A percentile compares a stretch with the other conserved stretches of the same genome.
Evolutionary conservation across 1,139 yeast genomes (phyloP).

Genomic region (Yamadazyma dendronema): DNA sequence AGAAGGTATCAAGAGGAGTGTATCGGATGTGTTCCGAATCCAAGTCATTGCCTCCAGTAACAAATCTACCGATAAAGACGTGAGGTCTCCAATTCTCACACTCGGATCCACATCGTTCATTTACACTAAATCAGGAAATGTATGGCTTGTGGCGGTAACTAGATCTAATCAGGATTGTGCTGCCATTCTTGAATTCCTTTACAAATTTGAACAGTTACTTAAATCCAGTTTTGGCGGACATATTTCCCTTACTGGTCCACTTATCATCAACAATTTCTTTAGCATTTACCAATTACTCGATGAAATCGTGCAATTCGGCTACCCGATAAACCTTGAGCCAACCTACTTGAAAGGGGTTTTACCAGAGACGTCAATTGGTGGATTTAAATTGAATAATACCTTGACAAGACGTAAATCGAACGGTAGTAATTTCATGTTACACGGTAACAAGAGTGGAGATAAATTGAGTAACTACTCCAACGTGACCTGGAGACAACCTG

Average conservation of each 20-base stretch:
- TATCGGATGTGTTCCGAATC: conserved; percentile 87
- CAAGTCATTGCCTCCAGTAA: conserved; percentile 67
- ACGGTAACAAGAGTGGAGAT: conserved; percentile 14
- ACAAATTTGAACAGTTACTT: conserved; percentile 53
- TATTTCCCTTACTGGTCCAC: conserved; percentile 25
- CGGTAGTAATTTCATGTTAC: conserved; percentile 10
- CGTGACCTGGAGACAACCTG: conserved; percentile 68
- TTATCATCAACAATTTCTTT: conserved; percentile 53
- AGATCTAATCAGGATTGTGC: conserved; percentile 88
- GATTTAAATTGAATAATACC: conserved; percentile 21
- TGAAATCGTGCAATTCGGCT: conserved; percentile 79
- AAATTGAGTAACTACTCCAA: conserved; percentile 10
- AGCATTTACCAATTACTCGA: conserved; percentile 74
- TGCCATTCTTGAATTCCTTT: conserved; percentile 73
- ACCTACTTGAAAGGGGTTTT: conserved; percentile 29
- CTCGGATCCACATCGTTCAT: conserved; percentile 91
- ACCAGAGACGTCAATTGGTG: conserved; percentile 21
- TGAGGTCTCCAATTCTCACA: conserved; percentile 75
- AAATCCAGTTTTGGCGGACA: conserved; percentile 18
- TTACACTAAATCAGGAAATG: conserved; percentile 64
- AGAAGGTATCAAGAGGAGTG: conserved; percentile 62
- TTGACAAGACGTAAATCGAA: conserved; percentile 15
- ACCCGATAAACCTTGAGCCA: conserved; percentile 69
- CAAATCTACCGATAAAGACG: conserved; percentile 33
- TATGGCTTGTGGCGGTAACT: conserved; percentile 86